Base-by-base conservation (phyloP, 176 grass and related monocot species). In the Avena sativa region DNA sequence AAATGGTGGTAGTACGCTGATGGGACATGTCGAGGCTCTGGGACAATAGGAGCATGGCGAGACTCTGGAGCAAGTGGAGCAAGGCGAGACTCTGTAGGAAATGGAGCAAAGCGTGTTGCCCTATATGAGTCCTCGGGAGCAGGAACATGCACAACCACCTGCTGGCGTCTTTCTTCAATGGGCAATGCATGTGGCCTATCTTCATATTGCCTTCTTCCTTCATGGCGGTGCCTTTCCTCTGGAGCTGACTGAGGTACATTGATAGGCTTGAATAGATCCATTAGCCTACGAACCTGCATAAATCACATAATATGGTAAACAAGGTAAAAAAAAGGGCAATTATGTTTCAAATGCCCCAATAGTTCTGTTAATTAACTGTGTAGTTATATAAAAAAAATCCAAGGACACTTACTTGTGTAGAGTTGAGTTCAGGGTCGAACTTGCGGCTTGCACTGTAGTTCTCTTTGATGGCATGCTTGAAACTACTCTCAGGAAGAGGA, bases 401-500 rank as follows among this genome's bases (percentile, higher is more conserved):
- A 61, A 76, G 20, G 61, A 84, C 2, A 28, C 83, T 78, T 52
- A 93, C 94, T 89, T 95, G 91, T 88, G 49, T 89, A 78, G 94
- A 59, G 25, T 76, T 95, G 23, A 95, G 89, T 79, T 91, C 82
- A 4, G 89, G 81, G 63, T 86, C 74, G 66, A 95, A 95, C 53
- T 93, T 95, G 23, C 82, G 67, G 87, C 21, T 91, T 59, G 91
- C 60, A 69, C 38, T 59, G 73, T 95, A 95, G 58, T 95, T 95
- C 76, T 95, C 94, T 76, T 81, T 83, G 59, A 95, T 95, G 61
- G 91, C 94, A 74, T 89, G 85, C 64, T 91, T 95, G 78, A 95
- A 87, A 70, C 82, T 86, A 83, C 44, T 88, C 85, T 95, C 94
- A 19, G 74, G 69, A 30, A 95, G 82, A 71, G 94, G 94, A 80